Base-by-base conservation (phyloP, 495 filamentous ascomycete genomes). In the Penicillium steckii region DNA sequence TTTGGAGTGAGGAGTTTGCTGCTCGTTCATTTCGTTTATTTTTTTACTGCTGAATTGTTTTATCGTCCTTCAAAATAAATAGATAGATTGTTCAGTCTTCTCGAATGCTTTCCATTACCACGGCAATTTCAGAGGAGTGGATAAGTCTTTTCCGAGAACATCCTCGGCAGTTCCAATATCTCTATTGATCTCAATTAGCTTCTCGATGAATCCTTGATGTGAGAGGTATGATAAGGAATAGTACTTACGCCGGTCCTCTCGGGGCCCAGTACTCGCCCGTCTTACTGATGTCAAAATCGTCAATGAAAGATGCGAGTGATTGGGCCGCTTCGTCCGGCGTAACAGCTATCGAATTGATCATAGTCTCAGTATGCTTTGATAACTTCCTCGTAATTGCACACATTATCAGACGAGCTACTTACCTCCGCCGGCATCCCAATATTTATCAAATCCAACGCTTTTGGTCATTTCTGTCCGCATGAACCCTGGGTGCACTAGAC, bases 391-490 rank as follows among this genome's bases (percentile, higher is more conserved):
- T n/a, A 30, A 3, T 3, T 5, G 41, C 1, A 17, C 13, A 18
- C 23, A 23, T 10, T 24, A 49, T 8, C 33, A 23, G 1, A 18
- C 4, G 27, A 21, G 5, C 17, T 8, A 64, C 77, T 68, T 53
- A 85, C 81, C 84, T 56, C 84, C 85, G 32, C 84, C 84, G 30
- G 60, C 72, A 65, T 88, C 84, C 79, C 81, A 88, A 56, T 73
- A 87, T 59, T 86, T 79, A 60, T 89, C 86, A 59, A 87, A 89
- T 8, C 83, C 85, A 22, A 89, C 86, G 3, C 79, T 69, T 55
- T 74, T 80, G 5, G 85, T 88, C 84, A 88, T 87, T 59, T 88
- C 83, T 15, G 86, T 89, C 42, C 86, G 69, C 85, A 90, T 87
- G 62, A 89, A 89, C 0, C 86, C 85, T 3, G 87, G 86, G 65